phyloP scores from a whole-genome alignment of 139 green algal species.

The Chlamydomonas eustigma region DNA sequence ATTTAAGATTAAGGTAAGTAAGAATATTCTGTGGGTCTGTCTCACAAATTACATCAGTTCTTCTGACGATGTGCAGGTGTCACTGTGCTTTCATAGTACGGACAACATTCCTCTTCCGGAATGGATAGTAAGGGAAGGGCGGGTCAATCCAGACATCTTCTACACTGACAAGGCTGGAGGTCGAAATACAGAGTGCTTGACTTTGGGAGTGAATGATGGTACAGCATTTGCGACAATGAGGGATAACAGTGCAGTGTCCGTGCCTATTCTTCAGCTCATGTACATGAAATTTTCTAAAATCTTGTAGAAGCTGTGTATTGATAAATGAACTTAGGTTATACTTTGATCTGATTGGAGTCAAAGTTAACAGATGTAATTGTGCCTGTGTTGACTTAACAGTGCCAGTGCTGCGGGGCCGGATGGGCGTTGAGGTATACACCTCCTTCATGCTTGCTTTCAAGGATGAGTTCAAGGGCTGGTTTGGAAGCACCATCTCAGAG shows the following conservation, averaged over 20 bases:
- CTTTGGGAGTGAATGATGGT: constrained; percentile 48
- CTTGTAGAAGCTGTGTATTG: too few relatives aligned
- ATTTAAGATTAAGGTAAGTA: constrained; percentile 36
- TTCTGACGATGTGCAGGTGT: constrained; percentile 29
- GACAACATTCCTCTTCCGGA: constrained; percentile 31
- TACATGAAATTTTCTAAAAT: too few relatives aligned
- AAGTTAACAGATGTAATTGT: too few relatives aligned
- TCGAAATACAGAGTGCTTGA: constrained; percentile 39
- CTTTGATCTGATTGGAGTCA: too few relatives aligned
- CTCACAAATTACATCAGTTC: too few relatives aligned
- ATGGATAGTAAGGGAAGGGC: constrained; percentile 42
- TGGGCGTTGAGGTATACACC: constrained; percentile 75
- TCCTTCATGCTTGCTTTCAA: constrained; percentile 84
- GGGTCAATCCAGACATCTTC: constrained; percentile 47
- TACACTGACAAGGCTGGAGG: constrained; percentile 39
- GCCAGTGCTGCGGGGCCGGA: constrained; percentile 74
- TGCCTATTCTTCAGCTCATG: too few relatives aligned
- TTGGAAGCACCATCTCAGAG: constrained; percentile 44
- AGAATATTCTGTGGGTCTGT: background rate
- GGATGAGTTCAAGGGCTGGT: constrained; percentile 52
- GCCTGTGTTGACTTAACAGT: constrained; percentile 23
- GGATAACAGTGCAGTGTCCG: too few relatives aligned
- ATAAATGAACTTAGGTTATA: too few relatives aligned
- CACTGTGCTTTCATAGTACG: constrained; percentile 44
- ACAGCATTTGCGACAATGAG: too few relatives aligned